Conservation (phyloP, 2,329 filamentous ascomycete genomes). For the Trichoderma arundinaceum region DNA sequence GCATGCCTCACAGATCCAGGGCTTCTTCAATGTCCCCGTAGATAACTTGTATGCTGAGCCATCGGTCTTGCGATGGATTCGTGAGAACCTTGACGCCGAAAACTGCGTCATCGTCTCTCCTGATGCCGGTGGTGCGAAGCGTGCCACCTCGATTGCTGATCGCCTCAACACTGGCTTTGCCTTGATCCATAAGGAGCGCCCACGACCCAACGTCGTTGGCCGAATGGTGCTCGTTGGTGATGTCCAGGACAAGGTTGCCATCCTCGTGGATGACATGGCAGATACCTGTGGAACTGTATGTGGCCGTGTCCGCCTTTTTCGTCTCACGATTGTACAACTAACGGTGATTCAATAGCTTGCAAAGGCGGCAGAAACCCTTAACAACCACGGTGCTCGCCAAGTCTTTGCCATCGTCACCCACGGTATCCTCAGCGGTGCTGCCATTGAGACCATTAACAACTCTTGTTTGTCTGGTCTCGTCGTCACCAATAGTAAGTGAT, state of each 20-base stretch:
- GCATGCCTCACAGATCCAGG: slow-evolving; percentile 91
- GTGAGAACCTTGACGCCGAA: slow-evolving; percentile 78
- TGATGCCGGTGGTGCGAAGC: slow-evolving; percentile 92
- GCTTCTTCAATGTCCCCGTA: slow-evolving; percentile 85
- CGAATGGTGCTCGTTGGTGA: slow-evolving; percentile 95
- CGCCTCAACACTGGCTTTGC: slow-evolving; percentile 89
- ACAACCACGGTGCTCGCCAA: slow-evolving; percentile 82
- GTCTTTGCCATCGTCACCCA: slow-evolving; percentile 96
- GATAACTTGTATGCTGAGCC: slow-evolving; percentile 92
- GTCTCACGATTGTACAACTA: slow-evolving; percentile 5
- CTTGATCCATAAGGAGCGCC: slow-evolving; percentile 95
- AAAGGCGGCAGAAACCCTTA: slow-evolving; percentile 89
- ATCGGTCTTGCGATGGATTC: slow-evolving; percentile 88
- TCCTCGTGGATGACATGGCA: slow-evolving; percentile 97
- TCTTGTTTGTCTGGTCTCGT: slow-evolving; percentile 79
- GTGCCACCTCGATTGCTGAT: slow-evolving; percentile 91
- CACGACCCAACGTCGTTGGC: slow-evolving; percentile 82
- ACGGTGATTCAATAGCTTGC: slow-evolving; percentile 47
- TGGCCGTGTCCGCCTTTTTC: background rate
- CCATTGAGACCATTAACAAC: slow-evolving; percentile 83
- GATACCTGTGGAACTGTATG: slow-evolving; percentile 83
- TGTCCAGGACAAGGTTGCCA: slow-evolving; percentile 87
- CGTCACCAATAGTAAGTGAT: slow-evolving; percentile 75
- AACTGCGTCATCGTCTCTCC: slow-evolving; percentile 94
- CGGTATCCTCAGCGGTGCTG: slow-evolving; percentile 86